These are phyloP conservation scores for Talaromyces trachyspermus DNA, from an alignment of 495 filamentous ascomycete species.

Conservation along the genomic window DNA sequence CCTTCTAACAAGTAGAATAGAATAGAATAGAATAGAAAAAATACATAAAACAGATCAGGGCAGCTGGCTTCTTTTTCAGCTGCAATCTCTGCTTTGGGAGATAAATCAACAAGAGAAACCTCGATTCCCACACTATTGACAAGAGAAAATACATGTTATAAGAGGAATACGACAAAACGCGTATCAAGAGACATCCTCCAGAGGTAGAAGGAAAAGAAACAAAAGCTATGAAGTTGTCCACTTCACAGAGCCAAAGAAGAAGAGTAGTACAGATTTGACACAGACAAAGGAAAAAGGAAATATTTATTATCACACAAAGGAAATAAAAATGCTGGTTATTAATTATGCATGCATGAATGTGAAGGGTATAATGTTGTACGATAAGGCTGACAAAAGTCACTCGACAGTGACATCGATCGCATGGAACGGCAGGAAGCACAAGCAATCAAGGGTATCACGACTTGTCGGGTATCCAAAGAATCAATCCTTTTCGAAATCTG, in stretches of 20 bases:
- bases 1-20: no score
- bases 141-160: conserved; percentile 6
- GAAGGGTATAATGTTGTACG: conserved; percentile 13
- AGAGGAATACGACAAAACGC: background rate
- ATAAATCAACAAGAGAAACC: conserved; percentile 1
- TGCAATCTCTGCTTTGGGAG: no score
- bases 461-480: conserved; percentile 28
- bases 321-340: conserved; percentile 15
- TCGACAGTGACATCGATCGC: conserved; percentile 2
- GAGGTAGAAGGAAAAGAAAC: conserved; percentile 4
- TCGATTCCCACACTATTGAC: conserved; percentile 5
- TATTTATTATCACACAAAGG: conserved; percentile 14
- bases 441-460: conserved; percentile 38
- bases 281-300: conserved; percentile 7
- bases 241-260: background rate
- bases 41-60: no score
- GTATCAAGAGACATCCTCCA: background rate
- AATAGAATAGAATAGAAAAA: no score
- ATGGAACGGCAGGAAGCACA: conserved; percentile 10
- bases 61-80: no score
- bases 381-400: conserved; percentile 25
- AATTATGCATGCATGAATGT: conserved; percentile 30
- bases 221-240: background rate
- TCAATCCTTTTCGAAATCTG: background rate
- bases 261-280: conserved; percentile 1